Evolutionary conservation across 108 stramenopile species (phyloP).

Genomic region (Pelagomonas calceolata): DNA sequence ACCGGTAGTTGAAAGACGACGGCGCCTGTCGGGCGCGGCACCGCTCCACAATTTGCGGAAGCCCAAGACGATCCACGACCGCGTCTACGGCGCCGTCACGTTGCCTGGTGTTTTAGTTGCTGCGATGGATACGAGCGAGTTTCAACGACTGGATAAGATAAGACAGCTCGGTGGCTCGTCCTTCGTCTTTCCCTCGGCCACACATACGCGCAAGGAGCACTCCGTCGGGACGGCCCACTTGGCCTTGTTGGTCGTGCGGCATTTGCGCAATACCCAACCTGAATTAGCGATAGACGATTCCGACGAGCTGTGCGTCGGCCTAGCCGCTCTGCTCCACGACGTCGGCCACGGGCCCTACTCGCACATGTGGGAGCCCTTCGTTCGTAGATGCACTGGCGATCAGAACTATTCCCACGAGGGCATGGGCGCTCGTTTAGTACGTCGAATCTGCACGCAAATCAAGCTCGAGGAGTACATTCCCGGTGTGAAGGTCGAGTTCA

Average conservation of each 20-base stretch:
- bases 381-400: not conserved
- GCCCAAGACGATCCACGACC: not conserved
- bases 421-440: slow-evolving; percentile 14
- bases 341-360: slow-evolving; percentile 35
- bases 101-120: not conserved
- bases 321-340: slow-evolving; percentile 32
- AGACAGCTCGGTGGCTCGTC: slow-evolving; percentile 33
- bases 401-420: slow-evolving; percentile 14
- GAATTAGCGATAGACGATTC: slow-evolving; percentile 18
- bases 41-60: not conserved
- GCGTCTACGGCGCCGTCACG: not conserved
- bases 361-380: slow-evolving; percentile 28
- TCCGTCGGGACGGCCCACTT: slow-evolving; percentile 33
- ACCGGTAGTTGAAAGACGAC: too few relatives aligned
- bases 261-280: slow-evolving; percentile 3
- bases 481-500: slow-evolving; percentile 22
- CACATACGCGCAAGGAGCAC: slow-evolving; percentile 34
- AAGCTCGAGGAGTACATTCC: not conserved
- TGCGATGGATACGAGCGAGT: slow-evolving; percentile 32
- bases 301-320: slow-evolving; percentile 34
- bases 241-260: slow-evolving; percentile 18
- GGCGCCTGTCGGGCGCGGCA: too few relatives aligned
- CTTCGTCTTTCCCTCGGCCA: slow-evolving; percentile 23
- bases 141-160: slow-evolving; percentile 24
- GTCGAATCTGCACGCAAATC: not conserved